Percentiles rank a stretch among this genome's conserved stretches.
Conservation (phyloP, 2,329 filamentous ascomycete species). For the Ascochyta clinopodiicola region DNA sequence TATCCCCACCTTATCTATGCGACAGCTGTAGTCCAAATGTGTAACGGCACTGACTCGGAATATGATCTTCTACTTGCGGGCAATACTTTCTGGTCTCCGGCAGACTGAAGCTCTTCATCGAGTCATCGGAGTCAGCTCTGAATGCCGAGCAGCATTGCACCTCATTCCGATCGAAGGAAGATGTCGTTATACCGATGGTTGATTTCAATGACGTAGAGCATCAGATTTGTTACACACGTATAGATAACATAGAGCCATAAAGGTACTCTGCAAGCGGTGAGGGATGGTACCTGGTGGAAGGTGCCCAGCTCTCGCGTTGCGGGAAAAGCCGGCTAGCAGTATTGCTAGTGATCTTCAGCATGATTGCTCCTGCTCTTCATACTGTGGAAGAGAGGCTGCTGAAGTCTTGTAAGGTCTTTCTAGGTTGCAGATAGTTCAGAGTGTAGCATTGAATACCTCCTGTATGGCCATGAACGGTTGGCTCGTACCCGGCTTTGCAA, state of each 20-base stretch:
- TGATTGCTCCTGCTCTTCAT: no score
- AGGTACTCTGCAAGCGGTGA: slow-evolving; percentile 15
- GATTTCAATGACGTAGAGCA: background rate
- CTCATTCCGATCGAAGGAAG: background rate
- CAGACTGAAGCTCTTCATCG: background rate
- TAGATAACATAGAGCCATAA: slow-evolving; percentile 6
- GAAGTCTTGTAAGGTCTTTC: no score
- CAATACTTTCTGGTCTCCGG: slow-evolving; percentile 1
- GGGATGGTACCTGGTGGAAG: background rate
- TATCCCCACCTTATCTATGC: slow-evolving; percentile 1
- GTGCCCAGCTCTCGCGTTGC: no score
- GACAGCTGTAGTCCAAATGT: background rate
- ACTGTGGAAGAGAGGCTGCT: no score
- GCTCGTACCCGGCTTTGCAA: no score
- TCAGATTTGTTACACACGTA: slow-evolving; percentile 2
- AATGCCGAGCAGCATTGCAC: slow-evolving; percentile 3
- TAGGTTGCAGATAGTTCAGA: no score
- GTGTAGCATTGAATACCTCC: no score
- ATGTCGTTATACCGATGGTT: background rate
- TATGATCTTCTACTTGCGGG: background rate
- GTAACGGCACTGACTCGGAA: slow-evolving; percentile 4
- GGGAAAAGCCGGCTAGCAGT: no score
- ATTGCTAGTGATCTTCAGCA: no score
- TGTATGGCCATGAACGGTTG: no score
- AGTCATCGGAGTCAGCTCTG: slow-evolving; percentile 7